These are phyloP conservation scores for Saccharomyces jurei DNA, from an alignment of 805 yeast genomes.

Conservation along the genomic window DNA sequence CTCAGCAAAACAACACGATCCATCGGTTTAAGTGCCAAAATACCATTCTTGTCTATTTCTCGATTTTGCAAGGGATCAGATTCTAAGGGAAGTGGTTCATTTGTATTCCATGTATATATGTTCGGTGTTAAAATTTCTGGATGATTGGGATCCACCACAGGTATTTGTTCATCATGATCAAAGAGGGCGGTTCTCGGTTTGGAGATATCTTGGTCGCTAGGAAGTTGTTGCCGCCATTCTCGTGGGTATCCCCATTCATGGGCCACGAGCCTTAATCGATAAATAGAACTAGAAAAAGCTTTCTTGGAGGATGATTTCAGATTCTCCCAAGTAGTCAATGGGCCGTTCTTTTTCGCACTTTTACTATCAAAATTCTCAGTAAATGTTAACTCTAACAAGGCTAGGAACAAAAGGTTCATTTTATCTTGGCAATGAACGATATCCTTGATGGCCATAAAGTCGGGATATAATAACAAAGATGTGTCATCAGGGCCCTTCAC, in stretches of 20 bases:
- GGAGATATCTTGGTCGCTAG: background rate
- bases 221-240: conserved; percentile 16
- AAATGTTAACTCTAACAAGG: conserved; percentile 14
- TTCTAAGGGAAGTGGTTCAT: conserved; percentile 5
- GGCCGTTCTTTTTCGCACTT: conserved; percentile 11
- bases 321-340: conserved; percentile 9
- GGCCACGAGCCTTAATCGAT: conserved; percentile 9
- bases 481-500: conserved; percentile 1
- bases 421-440: conserved; percentile 18
- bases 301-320: conserved; percentile 8
- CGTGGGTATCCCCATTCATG: conserved; percentile 23
- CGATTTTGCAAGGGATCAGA: conserved; percentile 11
- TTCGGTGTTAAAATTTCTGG: conserved; percentile 17
- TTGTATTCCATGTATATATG: conserved; percentile 8
- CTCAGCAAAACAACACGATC: conserved; percentile 15
- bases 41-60: conserved; percentile 15
- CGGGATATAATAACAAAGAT: conserved; percentile 14
- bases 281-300: conserved; percentile 7
- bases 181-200: conserved; percentile 5
- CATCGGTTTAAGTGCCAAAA: conserved; percentile 12
- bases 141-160: conserved; percentile 10
- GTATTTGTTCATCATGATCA: conserved; percentile 9
- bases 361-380: conserved; percentile 6
- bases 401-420: conserved; percentile 17
- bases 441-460: conserved; percentile 16